Conservation (phyloP, 805 yeast species). For the Candida silvicultrix region DNA sequence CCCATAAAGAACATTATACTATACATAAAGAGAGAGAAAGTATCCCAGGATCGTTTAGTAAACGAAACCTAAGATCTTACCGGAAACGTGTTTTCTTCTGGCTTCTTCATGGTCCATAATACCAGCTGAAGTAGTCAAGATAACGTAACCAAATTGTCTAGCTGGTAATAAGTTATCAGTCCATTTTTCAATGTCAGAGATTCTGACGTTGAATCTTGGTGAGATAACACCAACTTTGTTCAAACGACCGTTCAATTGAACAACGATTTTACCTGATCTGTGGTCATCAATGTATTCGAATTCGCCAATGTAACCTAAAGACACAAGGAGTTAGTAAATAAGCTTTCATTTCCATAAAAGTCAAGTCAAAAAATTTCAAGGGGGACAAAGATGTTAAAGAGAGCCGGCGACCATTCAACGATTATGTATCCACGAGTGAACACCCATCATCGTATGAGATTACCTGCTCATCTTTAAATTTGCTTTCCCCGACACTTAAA, state of each 20-base stretch:
- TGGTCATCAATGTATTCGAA: conserved; percentile 98
- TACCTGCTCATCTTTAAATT: conserved; percentile 1
- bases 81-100: conserved; percentile 99
- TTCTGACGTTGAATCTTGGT: conserved; percentile 97
- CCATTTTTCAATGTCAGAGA: conserved; percentile 96
- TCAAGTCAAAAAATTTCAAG: background rate
- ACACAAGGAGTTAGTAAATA: background rate
- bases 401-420: background rate
- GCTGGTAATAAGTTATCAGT: conserved; percentile 97
- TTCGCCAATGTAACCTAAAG: conserved; percentile 83
- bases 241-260: conserved; percentile 95
- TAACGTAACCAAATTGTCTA: conserved; percentile 97
- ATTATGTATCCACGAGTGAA: background rate
- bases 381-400: background rate
- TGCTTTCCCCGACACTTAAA: conserved; percentile 93
- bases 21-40: background rate
- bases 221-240: conserved; percentile 99
- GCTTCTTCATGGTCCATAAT: conserved; percentile 99
- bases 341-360: background rate
- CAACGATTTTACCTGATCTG: conserved; percentile 97
- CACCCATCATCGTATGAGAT: conserved; percentile 4
- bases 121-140: conserved; percentile 98
- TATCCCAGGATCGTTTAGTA: conserved; percentile 42
- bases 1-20: background rate
- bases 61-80: conserved; percentile 97